A percentile compares a stretch with the other conserved stretches of the same genome.
Evolutionary conservation across 139 green algal species (phyloP).

Genomic region (Astrephomene gubernaculifera): DNA sequence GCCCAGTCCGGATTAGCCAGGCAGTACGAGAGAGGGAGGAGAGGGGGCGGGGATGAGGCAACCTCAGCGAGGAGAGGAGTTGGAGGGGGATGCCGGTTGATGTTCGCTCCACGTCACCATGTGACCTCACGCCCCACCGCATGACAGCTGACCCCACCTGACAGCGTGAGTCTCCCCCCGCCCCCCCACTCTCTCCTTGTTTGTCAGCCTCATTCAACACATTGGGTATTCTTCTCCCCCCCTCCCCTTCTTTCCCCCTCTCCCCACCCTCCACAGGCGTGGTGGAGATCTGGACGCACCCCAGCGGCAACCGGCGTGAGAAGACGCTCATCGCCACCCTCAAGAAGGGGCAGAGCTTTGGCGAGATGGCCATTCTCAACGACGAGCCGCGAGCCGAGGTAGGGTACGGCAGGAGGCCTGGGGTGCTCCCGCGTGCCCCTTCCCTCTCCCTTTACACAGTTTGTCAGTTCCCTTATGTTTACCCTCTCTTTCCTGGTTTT

Average conservation of each 20-base stretch:
- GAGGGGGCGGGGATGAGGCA: too few species aligned
- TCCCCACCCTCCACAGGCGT: conserved; percentile 7
- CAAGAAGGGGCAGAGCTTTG: conserved; percentile 61
- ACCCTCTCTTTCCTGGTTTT: neutral
- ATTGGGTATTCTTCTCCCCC: too few species aligned
- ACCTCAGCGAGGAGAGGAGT: too few species aligned
- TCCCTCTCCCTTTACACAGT: neutral
- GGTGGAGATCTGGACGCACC: conserved; percentile 65
- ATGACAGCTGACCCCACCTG: too few species aligned
- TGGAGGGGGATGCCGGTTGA: too few species aligned
- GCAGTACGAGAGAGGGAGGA: too few species aligned
- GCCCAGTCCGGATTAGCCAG: too few species aligned
- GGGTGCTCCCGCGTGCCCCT: neutral
- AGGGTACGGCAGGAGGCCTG: neutral
- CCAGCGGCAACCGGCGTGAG: conserved; percentile 39
- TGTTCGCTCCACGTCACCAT: too few species aligned
- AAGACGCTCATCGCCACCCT: conserved; percentile 50
- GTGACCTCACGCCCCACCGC: too few species aligned
- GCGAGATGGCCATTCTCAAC: conserved; percentile 64
- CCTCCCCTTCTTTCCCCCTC: neutral
- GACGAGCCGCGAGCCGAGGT: conserved; percentile 48
- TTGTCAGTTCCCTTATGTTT: neutral
- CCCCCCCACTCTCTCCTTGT: too few species aligned
- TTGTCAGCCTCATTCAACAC: too few species aligned
- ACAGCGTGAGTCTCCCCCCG: too few species aligned